phyloP scores from a whole-genome alignment of 331 rosid species.

The Quercus lobata region DNA sequence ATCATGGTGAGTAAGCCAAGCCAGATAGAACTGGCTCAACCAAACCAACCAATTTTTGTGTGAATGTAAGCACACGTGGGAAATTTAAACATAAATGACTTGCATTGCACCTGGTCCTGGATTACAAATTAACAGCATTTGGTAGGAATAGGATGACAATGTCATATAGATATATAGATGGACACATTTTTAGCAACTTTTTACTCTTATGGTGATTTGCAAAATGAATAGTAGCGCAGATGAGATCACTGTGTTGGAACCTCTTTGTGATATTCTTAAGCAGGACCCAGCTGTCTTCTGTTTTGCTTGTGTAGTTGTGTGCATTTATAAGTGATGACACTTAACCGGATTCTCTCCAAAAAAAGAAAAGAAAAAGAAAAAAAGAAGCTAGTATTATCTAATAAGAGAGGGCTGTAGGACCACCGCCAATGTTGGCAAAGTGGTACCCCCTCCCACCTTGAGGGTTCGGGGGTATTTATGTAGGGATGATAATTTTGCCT shows the following conservation, averaged over 20 bases:
- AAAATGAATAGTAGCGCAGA: no score
- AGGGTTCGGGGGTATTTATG: no score
- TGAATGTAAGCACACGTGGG: not conserved
- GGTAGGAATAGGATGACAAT: conserved; percentile 6
- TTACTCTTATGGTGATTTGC: not conserved
- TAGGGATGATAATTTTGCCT: no score
- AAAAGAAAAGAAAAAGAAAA: not conserved
- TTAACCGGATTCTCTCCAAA: not conserved
- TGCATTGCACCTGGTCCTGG: not conserved
- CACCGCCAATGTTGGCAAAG: no score
- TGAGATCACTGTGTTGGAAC: not conserved
- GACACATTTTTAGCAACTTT: not conserved
- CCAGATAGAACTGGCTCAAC: not conserved
- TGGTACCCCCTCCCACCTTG: no score
- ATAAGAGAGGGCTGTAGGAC: no score
- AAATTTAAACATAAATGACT: not conserved
- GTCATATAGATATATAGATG: not conserved
- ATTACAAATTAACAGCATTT: not conserved
- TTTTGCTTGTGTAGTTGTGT: not conserved
- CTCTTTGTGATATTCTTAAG: not conserved
- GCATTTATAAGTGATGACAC: not conserved
- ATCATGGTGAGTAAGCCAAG: not conserved
- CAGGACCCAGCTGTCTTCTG: not conserved
- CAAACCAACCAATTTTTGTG: not conserved
- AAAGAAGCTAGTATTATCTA: not conserved